Evolutionary conservation across 495 filamentous ascomycete genomes (phyloP), one percentile per base, ranked within the genome.

Genomic region (Terfezia claveryi): DNA sequence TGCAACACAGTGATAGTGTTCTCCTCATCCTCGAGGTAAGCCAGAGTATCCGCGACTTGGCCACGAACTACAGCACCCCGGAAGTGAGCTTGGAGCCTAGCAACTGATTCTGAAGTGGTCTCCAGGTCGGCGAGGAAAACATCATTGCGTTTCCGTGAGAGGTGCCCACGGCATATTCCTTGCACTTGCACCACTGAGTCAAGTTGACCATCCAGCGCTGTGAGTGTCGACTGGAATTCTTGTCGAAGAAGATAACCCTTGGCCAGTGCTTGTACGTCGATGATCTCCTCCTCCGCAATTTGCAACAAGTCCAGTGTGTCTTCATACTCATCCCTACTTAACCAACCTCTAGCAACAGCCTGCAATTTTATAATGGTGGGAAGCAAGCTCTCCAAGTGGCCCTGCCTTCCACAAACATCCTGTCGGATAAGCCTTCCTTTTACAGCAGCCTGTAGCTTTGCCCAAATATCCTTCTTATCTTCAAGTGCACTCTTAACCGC

Each of bases 1-100:
- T 99, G 92, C 6, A 94, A 63, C 32, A 81, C 81, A 36, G 75
- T 70, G 54, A 94, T 73, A 2, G 70, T 66, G 36, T 84, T 80
- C 62, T 95, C 91, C 54, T 89, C 75, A 38, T 80, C 80, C 36
- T 94, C 86, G 1, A 99, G 75, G 56, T 87, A 75, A 23, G 71
- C 72, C 17, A 96, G 72, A 6, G 82, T 70, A 23, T 73, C 73
- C 8, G 80, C 87, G 46, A 94, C 72, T 17, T 80, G 70, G 38
- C 75, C 73, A 27, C 91, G 79, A 16, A 87, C 70, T 27, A 91
- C 69, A 76, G 93, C 84, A 4, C 84, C 87, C 59, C 88, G 74
- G 54, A 78, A 73, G 23, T 87, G 66, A 38, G 78, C 76, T 67
- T 99, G 92, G 11, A 93, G 70, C 38, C 75, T 62, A 52, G 77